phyloP scores from a whole-genome alignment of 345 rosid genomes.

The Acer negundo region DNA sequence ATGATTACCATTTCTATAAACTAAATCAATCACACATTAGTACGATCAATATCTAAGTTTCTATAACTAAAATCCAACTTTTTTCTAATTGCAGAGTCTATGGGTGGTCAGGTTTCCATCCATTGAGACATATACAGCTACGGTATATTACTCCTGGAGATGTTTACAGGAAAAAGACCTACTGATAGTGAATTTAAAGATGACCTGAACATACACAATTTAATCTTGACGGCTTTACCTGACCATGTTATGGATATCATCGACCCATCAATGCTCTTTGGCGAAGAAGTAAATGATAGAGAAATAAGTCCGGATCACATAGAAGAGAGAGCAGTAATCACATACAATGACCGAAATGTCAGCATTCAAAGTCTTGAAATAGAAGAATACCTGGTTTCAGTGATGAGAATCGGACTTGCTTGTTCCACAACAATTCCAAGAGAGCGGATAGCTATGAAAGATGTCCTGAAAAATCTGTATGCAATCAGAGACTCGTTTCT shows the following conservation, averaged over 20 bases:
- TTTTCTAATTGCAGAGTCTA: slow-evolving; percentile 24
- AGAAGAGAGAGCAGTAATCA: slow-evolving; percentile 14
- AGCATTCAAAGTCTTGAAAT: not conserved
- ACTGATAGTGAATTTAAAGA: slow-evolving; percentile 16
- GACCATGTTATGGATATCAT: slow-evolving; percentile 19
- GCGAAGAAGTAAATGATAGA: slow-evolving; percentile 5
- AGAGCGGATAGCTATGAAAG: slow-evolving; percentile 16
- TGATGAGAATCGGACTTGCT: slow-evolving; percentile 24
- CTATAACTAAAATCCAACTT: not conserved
- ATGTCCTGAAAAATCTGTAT: slow-evolving; percentile 24
- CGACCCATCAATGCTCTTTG: slow-evolving; percentile 21
- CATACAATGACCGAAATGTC: not conserved
- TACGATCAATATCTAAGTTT: not conserved
- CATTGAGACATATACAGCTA: slow-evolving; percentile 32
- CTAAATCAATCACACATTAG: not conserved
- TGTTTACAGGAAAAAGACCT: slow-evolving; percentile 41
- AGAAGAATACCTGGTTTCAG: slow-evolving; percentile 22
- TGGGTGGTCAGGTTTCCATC: slow-evolving; percentile 13
- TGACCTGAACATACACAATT: slow-evolving; percentile 17
- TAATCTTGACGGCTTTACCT: slow-evolving; percentile 19
- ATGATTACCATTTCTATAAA: not conserved
- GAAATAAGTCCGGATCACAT: not conserved
- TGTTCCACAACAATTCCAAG: slow-evolving; percentile 21
- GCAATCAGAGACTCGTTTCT: slow-evolving; percentile 20
- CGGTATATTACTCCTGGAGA: slow-evolving; percentile 34